Base-by-base conservation (phyloP, 1,139 yeast genomes). In the Sugiyamaella xylanicola region DNA sequence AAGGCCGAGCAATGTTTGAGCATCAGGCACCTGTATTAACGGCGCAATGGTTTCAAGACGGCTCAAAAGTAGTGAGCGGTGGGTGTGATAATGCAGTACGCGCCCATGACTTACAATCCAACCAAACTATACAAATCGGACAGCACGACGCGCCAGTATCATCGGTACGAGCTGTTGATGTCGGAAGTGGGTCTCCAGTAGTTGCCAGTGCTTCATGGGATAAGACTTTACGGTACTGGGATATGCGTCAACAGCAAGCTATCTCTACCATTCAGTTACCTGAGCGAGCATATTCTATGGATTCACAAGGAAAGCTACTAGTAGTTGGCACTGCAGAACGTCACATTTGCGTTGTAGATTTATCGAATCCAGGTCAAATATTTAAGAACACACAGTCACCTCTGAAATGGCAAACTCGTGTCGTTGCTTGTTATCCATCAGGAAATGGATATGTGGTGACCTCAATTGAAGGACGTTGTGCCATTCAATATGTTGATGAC, bases 141-240 rank as follows among this genome's bases (percentile, higher is more conserved):
- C 80, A 78, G 3, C 99, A 95, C 72, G 92, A 86, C 68, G 90
- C 85, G 1, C 81, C 97, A 0, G 95, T 95, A 13, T 81, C 80
- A 58, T 72, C 82, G 21, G 88, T 93, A 29, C 77, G 96, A 58
- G 84, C 81, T 59, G 96, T 90, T 9, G 86, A 85, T 60, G 87
- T 93, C 69, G 71, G 70, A 4, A 68, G 68, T 17, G 77, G 84
- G 29, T 81, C 90, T 0, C 96, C 87, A 45, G 89, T 89, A 59
- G 84, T 93, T 25, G 98, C 92, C 1, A 84, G 93, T 46, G 97
- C 96, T 13, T 89, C 97, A 4, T 93, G 98, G 98, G 99, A 95
- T 72, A 91, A 91, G 72, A 91, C 98, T 0, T 74, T 95, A 61
- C 84, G 83, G 68, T 95, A 93, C 73, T 91, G 97, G 97, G 98